Percentiles rank a stretch among this genome's conserved stretches.
Evolutionary conservation across 345 rosid genomes (phyloP).

Genomic region (Populus ilicifolia): DNA sequence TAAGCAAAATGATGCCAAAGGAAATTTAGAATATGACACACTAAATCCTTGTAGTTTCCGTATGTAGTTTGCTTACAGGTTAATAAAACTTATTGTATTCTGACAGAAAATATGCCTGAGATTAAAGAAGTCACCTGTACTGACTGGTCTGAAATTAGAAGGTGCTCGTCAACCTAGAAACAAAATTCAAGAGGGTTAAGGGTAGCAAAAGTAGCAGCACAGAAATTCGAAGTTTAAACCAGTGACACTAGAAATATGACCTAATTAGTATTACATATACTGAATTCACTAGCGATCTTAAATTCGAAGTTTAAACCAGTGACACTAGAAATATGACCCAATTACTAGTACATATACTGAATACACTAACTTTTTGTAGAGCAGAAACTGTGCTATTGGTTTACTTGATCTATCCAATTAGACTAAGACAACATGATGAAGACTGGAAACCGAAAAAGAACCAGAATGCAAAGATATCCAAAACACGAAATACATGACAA

Average conservation of each 20-base stretch:
- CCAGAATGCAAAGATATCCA: neutral
- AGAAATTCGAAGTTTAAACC: slow-evolving; percentile 5
- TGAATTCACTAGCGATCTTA: neutral
- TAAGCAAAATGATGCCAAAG: neutral
- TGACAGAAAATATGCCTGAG: neutral
- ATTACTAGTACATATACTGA: neutral
- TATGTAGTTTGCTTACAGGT: neutral
- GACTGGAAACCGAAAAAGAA: slow-evolving; percentile 8
- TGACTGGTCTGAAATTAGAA: slow-evolving; percentile 57
- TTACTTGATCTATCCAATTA: neutral
- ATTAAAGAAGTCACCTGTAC: slow-evolving; percentile 55
- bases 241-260: neutral
- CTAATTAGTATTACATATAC: neutral
- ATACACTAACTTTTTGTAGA: neutral
- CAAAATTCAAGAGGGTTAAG: slow-evolving; percentile 19
- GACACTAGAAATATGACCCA: neutral
- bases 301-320: slow-evolving; percentile 4
- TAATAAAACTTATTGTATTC: neutral
- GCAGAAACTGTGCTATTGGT: neutral
- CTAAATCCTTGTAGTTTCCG: neutral
- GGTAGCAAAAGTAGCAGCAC: slow-evolving; percentile 17
- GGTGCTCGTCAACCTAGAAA: slow-evolving; percentile 80
- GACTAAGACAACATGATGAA: neutral
- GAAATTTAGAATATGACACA: neutral
- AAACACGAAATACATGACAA: neutral